Conservation (phyloP, 257 asterid species). For the Ophiorrhiza pumila region DNA sequence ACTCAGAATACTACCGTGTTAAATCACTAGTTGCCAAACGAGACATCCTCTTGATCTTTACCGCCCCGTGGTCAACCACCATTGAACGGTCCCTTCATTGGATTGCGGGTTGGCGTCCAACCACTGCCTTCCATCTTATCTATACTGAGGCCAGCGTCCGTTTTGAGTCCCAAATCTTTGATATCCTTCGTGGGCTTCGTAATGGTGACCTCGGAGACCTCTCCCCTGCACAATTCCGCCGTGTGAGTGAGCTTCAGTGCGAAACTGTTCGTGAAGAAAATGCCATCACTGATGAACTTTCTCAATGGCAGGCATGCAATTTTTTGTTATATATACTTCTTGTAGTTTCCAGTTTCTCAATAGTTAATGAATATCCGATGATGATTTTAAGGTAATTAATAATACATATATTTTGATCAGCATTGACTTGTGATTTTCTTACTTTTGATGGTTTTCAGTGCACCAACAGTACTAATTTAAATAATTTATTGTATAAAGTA, state of each 20-base stretch:
- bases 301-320: constrained; percentile 70
- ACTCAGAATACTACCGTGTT: constrained; percentile 46
- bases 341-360: not conserved
- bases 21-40: constrained; percentile 39
- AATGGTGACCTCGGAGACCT: constrained; percentile 81
- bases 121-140: constrained; percentile 73
- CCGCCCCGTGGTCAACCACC: constrained; percentile 60
- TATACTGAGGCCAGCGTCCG: constrained; percentile 75
- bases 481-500: too few relatives aligned
- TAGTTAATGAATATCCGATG: too few relatives aligned
- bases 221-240: constrained; percentile 61
- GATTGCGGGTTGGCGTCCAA: constrained; percentile 92
- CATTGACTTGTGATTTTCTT: too few relatives aligned
- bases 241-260: constrained; percentile 80
- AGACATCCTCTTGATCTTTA: constrained; percentile 45
- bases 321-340: not conserved
- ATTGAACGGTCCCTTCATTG: constrained; percentile 74
- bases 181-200: constrained; percentile 56
- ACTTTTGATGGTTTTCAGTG: too few relatives aligned
- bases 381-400: not conserved
- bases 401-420: not conserved
- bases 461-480: too few relatives aligned
- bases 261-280: constrained; percentile 64
- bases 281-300: constrained; percentile 48
- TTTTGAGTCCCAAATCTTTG: constrained; percentile 68